Base-by-base conservation (phyloP, 169 alveolate genomes). In the Eimeria praecox region DNA sequence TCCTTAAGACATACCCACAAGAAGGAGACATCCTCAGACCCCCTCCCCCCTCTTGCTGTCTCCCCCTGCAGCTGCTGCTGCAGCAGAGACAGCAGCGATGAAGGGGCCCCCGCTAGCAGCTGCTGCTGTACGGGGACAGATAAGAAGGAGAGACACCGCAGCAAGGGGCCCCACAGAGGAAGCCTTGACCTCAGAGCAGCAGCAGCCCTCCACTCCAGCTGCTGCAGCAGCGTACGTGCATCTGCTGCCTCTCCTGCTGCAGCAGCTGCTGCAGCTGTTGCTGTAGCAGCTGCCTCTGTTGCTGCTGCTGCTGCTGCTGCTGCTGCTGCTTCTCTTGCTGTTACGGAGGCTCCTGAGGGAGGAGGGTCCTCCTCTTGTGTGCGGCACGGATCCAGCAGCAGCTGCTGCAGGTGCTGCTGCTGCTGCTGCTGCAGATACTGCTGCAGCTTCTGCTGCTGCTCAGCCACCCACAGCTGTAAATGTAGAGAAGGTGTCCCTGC, bases 111-210 rank as follows among this genome's bases (percentile, higher is more conserved):
- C 42, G 89, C 89, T 40, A 42, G 16, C 59, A 78, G 89, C 89
- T 46, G 89, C 89, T 78, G 89, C 66, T 78, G 89, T 24, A 78
- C 89, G 3, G 89, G 89, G 89, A 78, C 54, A 46, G 89, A 78
- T 40, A 78, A 27, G 38, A 78, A 46, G 46, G 40, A 27, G 35
- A 78, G 49, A 20, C 38, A 42, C 24, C 89, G 89, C 66, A 78
- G 66, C 89, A 78, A 27, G 38, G 89, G 66, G 27, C 66, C 89
- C n/a, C 16, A 78, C 40, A 78, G 69, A 30, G 89, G 89, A 0
- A 78, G 59, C 27, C 89, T 59, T 6, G 89, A 42, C 5, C 89
- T 59, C 40, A 78, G 59, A 40, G 89, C 89, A 46, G 59, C 89
- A 78, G 12, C 66, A 33, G 89, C 89, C 89, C 49, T 78, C 46